phyloP scores from a whole-genome alignment of 208 protist species.

The Blechomonas ayalai region DNA sequence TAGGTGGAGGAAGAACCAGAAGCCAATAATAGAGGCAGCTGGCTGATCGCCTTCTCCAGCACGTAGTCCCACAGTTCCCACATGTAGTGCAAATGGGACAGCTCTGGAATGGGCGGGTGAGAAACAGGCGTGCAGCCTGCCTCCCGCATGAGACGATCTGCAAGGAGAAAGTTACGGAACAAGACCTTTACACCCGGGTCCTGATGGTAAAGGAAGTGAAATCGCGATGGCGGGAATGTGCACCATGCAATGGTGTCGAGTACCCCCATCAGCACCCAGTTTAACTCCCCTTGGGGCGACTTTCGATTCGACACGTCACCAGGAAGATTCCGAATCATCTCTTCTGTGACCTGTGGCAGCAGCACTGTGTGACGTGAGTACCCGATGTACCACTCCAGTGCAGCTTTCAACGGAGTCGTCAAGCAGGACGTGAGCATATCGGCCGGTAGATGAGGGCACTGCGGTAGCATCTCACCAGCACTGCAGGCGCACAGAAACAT shows the following conservation, averaged over 20 bases:
- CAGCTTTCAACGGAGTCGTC: slow-evolving; percentile 97
- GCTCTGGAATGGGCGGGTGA: slow-evolving; percentile 90
- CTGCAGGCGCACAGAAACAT: slow-evolving; percentile 96
- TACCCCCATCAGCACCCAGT: slow-evolving; percentile 98
- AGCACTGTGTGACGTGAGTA: slow-evolving; percentile 74
- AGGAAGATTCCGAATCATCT: slow-evolving; percentile 79
- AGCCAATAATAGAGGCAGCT: slow-evolving; percentile 80
- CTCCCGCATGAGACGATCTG: slow-evolving; percentile 93
- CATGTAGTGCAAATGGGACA: slow-evolving; percentile 91
- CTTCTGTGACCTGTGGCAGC: slow-evolving; percentile 77
- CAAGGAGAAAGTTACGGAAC: slow-evolving; percentile 98
- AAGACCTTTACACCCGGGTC: slow-evolving; percentile 93
- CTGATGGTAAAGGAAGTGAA: slow-evolving; percentile 94
- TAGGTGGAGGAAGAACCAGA: slow-evolving; percentile 45
- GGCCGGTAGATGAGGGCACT: slow-evolving; percentile 95
- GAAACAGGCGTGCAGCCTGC: slow-evolving; percentile 94
- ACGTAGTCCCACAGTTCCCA: slow-evolving; percentile 96
- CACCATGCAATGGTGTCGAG: slow-evolving; percentile 99
- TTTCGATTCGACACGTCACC: slow-evolving; percentile 70
- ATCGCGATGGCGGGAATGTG: slow-evolving; percentile 84
- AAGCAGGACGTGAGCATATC: slow-evolving; percentile 99
- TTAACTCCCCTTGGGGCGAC: slow-evolving; percentile 95
- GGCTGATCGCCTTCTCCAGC: slow-evolving; percentile 86
- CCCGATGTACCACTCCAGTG: slow-evolving; percentile 92
- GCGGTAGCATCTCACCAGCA: slow-evolving; percentile 92